These are phyloP conservation scores for Termitomyces sp. DNA, from an alignment of 768 basidiomycete species.

Conservation along the genomic window DNA sequence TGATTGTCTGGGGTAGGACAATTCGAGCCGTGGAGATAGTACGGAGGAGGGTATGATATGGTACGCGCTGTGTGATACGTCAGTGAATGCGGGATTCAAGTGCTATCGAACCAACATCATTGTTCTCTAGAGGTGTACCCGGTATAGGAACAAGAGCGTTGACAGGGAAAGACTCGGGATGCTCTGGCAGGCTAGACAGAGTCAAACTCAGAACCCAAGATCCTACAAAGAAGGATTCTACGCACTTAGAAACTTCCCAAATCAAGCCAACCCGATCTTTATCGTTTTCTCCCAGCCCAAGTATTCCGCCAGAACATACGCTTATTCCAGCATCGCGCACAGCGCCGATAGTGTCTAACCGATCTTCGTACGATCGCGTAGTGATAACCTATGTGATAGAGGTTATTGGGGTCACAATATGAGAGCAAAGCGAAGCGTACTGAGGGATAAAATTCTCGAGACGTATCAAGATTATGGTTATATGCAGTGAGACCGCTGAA, in stretches of 20 bases:
- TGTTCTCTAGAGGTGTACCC: slow-evolving; percentile 89
- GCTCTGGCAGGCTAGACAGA: slow-evolving; percentile 75
- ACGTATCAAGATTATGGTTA: slow-evolving; percentile 98
- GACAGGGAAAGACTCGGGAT: slow-evolving; percentile 98
- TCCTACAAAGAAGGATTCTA: slow-evolving; percentile 12
- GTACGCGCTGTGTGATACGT: slow-evolving; percentile 56
- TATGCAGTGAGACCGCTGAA: slow-evolving; percentile 89
- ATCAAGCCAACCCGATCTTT: slow-evolving; percentile 90
- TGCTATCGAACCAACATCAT: slow-evolving; percentile 55
- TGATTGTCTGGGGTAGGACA: slow-evolving; percentile 88
- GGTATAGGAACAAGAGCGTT: slow-evolving; percentile 96
- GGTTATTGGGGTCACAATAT: neutral
- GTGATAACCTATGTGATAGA: slow-evolving; percentile 75
- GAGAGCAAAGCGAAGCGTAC: slow-evolving; percentile 34
- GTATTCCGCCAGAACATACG: slow-evolving; percentile 95
- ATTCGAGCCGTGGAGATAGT: slow-evolving; percentile 96
- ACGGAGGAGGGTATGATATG: slow-evolving; percentile 80
- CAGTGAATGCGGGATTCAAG: neutral
- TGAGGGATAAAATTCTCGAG: slow-evolving; percentile 93
- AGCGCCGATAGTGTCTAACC: slow-evolving; percentile 83
- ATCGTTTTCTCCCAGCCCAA: slow-evolving; percentile 91
- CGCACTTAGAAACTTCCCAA: slow-evolving; percentile 88
- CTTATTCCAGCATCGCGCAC: slow-evolving; percentile 95
- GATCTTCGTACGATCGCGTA: slow-evolving; percentile 90
- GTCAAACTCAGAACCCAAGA: slow-evolving; percentile 13